Percentiles rank a stretch among this genome's conserved stretches.
Evolutionary conservation across 1,284 basidiomycete species (phyloP).

Genomic region (Megacollybia platyphylla): DNA sequence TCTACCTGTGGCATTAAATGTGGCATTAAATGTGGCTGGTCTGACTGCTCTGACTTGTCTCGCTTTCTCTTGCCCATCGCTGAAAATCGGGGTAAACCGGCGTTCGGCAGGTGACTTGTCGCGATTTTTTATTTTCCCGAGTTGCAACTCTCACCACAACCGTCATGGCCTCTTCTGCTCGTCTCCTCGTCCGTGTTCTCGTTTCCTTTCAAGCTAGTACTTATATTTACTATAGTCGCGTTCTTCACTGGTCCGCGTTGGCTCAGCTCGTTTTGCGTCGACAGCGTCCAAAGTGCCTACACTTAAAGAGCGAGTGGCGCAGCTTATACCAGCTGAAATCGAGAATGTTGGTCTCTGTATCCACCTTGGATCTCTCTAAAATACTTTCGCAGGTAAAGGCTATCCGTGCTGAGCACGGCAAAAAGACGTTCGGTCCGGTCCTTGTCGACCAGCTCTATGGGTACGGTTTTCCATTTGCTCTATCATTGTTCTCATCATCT

Average conservation of each 20-base stretch:
- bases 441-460: constrained; percentile 87
- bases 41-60: constrained; percentile 3
- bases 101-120: background rate
- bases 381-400: constrained; percentile 55
- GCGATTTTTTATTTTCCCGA: constrained; percentile 6
- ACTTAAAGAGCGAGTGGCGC: constrained; percentile 82
- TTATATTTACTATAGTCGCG: background rate
- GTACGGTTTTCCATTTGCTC: constrained; percentile 20
- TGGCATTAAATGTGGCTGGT: constrained; percentile 14
- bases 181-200: constrained; percentile 1
- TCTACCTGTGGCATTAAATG: constrained; percentile 23
- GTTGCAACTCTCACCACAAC: constrained; percentile 2
- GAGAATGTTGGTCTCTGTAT: constrained; percentile 52
- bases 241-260: constrained; percentile 26
- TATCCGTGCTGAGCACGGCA: constrained; percentile 73
- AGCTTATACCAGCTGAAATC: constrained; percentile 83
- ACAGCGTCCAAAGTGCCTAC: constrained; percentile 59
- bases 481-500: constrained; percentile 6
- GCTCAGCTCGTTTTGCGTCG: constrained; percentile 47
- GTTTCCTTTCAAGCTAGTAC: background rate
- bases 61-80: constrained; percentile 40
- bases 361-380: constrained; percentile 3
- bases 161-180: constrained; percentile 19
- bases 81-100: background rate
- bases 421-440: constrained; percentile 84